Evolutionary conservation across 1,284 basidiomycete species (phyloP), one percentile per base, ranked within the genome.

Genomic region (Sanghuangporus sanghuang): DNA sequence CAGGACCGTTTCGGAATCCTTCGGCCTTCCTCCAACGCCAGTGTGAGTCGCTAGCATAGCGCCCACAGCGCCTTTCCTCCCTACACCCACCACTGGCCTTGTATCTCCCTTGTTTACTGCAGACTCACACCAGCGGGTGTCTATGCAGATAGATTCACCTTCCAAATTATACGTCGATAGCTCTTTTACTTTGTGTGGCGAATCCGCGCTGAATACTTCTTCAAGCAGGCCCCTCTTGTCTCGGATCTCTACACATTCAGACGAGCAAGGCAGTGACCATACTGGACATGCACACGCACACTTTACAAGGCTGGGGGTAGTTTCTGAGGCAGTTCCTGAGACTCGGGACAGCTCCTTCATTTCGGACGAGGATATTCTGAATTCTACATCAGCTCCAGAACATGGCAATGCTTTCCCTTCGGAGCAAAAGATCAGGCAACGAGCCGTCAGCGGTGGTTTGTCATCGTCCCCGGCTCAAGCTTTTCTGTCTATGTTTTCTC

Each of bases 381-480:
- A 63, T 16, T 65, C 64, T 42, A 57, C 64, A 6, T 66, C 64
- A 27, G 64, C 64, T 38, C 64, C 64, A n/a, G 64, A 66, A 35
- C 27, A 21, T 27, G 49, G 42, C 5, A 60, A 40, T 38, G 56
- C 61, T 16, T 66, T 63, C 39, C 61, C 57, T 21, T 18, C 9
- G 11, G 32, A 48, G 11, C 32, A 32, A 53, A 35, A 38, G 14
- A 14, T 23, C 27, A 35, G 21, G 14, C 44, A 61, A 23, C 56
- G 39, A 27, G 44, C 50, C 12, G 35, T 65, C 18, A 42, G n/a
- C 7, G n/a, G 40, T 42, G 40, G 12, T 42, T 35, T 73, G 40
- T 73, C 80, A 14, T 91, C 90, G 12, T 92, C 90, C 0, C 90
- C 90, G 1, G 92, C 92, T 0, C 90, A 90, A 1, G 80, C 88